Evolutionary conservation across 2,329 filamentous ascomycete species (phyloP), one percentile per base, ranked within the genome.

Genomic region (Ceratocystis diversiconidia): DNA sequence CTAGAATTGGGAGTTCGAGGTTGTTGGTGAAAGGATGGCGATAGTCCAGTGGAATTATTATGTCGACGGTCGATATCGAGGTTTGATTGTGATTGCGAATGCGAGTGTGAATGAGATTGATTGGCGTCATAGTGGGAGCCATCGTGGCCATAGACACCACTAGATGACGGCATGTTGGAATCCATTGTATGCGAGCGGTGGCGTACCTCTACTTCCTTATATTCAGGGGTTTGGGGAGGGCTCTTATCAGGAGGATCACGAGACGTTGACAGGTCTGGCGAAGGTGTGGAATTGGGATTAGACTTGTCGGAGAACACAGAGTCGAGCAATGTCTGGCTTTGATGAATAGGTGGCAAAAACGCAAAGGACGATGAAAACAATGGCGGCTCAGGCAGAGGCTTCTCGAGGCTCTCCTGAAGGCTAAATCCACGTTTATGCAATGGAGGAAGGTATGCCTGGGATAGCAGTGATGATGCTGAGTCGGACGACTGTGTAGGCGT

Each of bases 381-480:
- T 30, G 82, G 80, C 28, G 81, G 76, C 68, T 79, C 77, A 44
- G 82, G 82, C 25, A 84, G 72, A 61, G 82, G 82, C 72, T 85
- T 85, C 70, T 68, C 77, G 69, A 84, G 80, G 70, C 81, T 84
- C 66, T 80, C 75, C 70, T 82, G 80, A 62, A 84, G 73, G 69
- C 79, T 84, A 72, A 82, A 68, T 70, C 78, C 80, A 69, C 79
- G 68, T 32, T 50, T 65, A 55, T 68, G 68, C 22, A 57, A n/a
- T 30, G 60, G 55, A 8, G 59, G 48, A 22, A 55, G 15, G 25
- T 32, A 55, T 22, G 65, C 25, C 25, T 52, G 36, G 28, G 28
- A 30, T 52, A n/a, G 52, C 36, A 55, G 10, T 25, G 36, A 28
- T 44, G 68, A 32, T 44, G 71, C 64, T 43, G 68, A 69, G 25